A percentile compares a stretch with the other conserved stretches of the same genome.
Conservation (phyloP, 2,329 filamentous ascomycete species). For the Venturia carpophila region DNA sequence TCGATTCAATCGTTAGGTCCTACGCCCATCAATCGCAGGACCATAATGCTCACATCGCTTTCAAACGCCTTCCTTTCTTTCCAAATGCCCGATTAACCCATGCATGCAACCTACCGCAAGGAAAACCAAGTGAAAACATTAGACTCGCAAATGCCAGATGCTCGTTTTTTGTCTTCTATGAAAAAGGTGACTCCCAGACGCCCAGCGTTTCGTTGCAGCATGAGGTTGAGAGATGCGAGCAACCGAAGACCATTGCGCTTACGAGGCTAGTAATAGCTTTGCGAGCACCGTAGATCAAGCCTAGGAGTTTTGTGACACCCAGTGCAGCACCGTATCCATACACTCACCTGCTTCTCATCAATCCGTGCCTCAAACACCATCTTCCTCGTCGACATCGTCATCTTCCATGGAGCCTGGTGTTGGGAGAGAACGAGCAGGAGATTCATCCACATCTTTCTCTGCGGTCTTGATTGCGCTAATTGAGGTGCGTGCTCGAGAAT, state of each 20-base stretch:
- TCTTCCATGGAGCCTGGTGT: conserved; percentile 5
- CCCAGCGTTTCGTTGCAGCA: background rate
- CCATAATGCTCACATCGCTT: background rate
- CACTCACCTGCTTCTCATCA: background rate
- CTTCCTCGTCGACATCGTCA: conserved; percentile 1
- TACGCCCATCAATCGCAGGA: background rate
- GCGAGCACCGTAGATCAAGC: background rate
- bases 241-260: background rate
- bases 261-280: background rate
- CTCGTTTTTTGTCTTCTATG: background rate
- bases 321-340: background rate
- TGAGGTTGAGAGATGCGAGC: background rate
- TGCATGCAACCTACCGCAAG: background rate
- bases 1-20: background rate
- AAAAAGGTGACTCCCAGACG: background rate
- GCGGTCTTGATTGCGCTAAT: conserved; percentile 26
- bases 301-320: background rate
- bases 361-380: background rate
- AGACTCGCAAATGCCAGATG: background rate
- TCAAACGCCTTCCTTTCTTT: background rate
- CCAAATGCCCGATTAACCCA: background rate
- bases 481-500: background rate
- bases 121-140: background rate
- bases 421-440: background rate
- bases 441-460: background rate